Base-by-base conservation (phyloP, 1,284 basidiomycete species). In the Microbotryomycetes sp. region DNA sequence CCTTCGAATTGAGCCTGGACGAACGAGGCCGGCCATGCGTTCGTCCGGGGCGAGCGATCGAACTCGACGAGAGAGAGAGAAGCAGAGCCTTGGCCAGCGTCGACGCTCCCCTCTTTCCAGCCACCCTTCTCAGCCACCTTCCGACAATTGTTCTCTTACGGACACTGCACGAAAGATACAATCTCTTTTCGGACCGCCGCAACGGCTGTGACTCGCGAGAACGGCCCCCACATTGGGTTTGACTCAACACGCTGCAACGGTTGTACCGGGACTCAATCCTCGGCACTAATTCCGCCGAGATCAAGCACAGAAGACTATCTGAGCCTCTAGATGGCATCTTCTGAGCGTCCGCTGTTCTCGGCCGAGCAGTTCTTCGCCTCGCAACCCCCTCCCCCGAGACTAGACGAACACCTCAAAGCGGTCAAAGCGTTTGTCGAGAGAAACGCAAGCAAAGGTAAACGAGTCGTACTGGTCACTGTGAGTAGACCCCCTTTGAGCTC, bases 391-490 rank as follows among this genome's bases (percentile, higher is more conserved):
- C 92, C 92, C 0, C 70, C 82, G 0, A 80, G 80, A 2, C 82
- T 94, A 14, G 81, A 86, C 6, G 79, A 83, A 48, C 85, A 88
- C 70, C 79, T 87, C 25, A 79, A 78, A 28, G 77, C 74, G 4
- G 85, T 90, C 29, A 78, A 81, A 31, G 77, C 80, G 15, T 98
- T 96, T 71, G 81, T 96, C n/a, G 75, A 82, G 55, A 80, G 80
- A 73, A 88, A 91, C 70, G 78, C 76, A 29, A 78, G 80, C 30
- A 76, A 81, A 36, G 83, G 84, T 19, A 83, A 86, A 67, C 86
- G 85, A 66, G 88, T 97, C 47, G 94, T 93, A 19, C 82, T 98
- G 36, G 89, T 98, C 56, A 97, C 94, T 59, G 93, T 96, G 75
- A 76, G 89, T 79, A 9, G 12, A 46, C 28, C 6, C 48, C 29